Evolutionary conservation across 441 rosid species (phyloP).

Genomic region (Syzygium malaccense): DNA sequence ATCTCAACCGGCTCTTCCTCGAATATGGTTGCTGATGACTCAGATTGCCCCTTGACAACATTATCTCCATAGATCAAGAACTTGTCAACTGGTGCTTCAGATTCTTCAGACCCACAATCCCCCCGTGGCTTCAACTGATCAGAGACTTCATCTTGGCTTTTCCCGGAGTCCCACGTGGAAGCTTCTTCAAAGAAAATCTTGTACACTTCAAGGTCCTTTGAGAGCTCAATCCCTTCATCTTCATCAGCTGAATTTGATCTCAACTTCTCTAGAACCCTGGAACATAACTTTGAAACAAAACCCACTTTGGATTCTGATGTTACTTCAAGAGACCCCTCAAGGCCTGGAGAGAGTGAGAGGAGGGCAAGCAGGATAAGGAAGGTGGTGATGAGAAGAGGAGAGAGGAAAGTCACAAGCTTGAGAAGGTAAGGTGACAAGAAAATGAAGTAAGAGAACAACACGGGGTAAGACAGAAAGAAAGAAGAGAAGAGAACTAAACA

Average conservation of each 20-base stretch:
- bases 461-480: background rate
- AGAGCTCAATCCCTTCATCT: constrained; percentile 16
- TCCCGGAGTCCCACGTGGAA: constrained; percentile 20
- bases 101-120: background rate
- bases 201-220: constrained; percentile 52
- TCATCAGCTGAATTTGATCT: constrained; percentile 22
- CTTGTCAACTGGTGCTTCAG: constrained; percentile 15
- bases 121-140: background rate
- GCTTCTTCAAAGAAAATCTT: constrained; percentile 51
- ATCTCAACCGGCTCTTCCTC: constrained; percentile 19
- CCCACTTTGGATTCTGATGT: constrained; percentile 25
- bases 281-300: constrained; percentile 23
- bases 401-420: background rate
- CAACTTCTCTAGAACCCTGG: constrained; percentile 19
- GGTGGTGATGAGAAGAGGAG: constrained; percentile 11
- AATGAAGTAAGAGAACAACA: background rate
- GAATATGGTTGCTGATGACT: background rate
- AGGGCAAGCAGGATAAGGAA: constrained; percentile 55
- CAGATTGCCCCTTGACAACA: constrained; percentile 3
- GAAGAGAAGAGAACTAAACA: background rate
- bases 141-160: constrained; percentile 6
- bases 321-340: background rate
- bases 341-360: constrained; percentile 33
- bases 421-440: background rate
- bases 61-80: constrained; percentile 17